Evolutionary conservation across 139 green algal genomes (phyloP).

Genomic region (Tetraselmis striata): DNA sequence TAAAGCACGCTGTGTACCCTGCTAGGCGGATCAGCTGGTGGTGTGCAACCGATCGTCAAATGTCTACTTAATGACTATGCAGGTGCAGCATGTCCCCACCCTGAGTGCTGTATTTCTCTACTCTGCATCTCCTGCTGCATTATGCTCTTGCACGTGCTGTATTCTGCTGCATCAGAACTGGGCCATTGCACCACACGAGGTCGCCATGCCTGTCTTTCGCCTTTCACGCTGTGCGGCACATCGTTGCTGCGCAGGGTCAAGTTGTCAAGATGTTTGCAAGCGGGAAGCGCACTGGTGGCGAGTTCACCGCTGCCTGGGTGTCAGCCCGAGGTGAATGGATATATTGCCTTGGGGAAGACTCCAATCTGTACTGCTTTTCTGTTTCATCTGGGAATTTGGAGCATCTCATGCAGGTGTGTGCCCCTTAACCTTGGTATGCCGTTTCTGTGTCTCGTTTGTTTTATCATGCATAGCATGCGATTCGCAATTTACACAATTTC

Average conservation of each 20-base stretch:
- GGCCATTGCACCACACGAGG: no score
- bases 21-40: slow-evolving; percentile 78
- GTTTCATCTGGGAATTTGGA: slow-evolving; percentile 68
- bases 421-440: background rate
- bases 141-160: no score
- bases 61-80: slow-evolving; percentile 80
- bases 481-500: background rate
- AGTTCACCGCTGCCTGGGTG: slow-evolving; percentile 37
- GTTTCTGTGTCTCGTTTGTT: background rate
- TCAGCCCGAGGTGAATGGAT: slow-evolving; percentile 82
- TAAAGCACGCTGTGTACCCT: no score
- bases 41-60: slow-evolving; percentile 72
- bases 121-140: no score
- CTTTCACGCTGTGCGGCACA: background rate
- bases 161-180: no score
- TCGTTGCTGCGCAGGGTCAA: slow-evolving; percentile 19
- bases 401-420: slow-evolving; percentile 62
- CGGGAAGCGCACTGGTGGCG: slow-evolving; percentile 12
- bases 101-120: no score
- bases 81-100: no score
- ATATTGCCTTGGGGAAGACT: slow-evolving; percentile 84
- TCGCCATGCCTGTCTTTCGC: no score
- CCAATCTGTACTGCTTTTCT: slow-evolving; percentile 73
- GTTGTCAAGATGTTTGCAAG: slow-evolving; percentile 63
- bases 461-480: background rate